A percentile compares a stretch with the other conserved stretches of the same genome.
Evolutionary conservation across 1,284 basidiomycete genomes (phyloP).

Genomic region (Grifola frondosa): DNA sequence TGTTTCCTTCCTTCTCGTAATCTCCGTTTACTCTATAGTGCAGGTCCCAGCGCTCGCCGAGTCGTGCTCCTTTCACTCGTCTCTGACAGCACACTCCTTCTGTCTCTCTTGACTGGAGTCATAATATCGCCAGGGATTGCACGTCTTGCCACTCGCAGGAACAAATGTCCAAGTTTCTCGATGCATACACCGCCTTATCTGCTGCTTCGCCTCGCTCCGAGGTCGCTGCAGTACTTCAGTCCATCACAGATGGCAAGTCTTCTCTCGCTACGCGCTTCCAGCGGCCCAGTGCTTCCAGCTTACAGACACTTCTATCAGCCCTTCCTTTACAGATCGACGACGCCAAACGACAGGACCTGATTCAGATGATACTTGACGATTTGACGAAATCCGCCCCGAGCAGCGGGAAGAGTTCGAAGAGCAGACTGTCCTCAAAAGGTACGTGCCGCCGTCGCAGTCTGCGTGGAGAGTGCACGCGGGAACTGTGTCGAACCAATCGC

Average conservation of each 20-base stretch:
- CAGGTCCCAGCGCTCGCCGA: too few relatives aligned
- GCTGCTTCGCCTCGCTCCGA: slow-evolving; percentile 44
- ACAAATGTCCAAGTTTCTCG: slow-evolving; percentile 31
- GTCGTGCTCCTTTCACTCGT: slow-evolving; percentile 3
- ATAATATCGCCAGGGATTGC: neutral
- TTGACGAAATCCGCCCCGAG: slow-evolving; percentile 40
- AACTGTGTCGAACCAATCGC: slow-evolving; percentile 2
- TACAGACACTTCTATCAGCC: slow-evolving; percentile 26
- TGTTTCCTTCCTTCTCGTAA: slow-evolving; percentile 1
- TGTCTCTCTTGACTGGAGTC: neutral
- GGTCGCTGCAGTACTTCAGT: slow-evolving; percentile 45
- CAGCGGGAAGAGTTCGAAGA: slow-evolving; percentile 36
- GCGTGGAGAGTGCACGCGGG: neutral
- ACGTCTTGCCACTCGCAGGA: slow-evolving; percentile 1
- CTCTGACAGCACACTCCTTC: slow-evolving; percentile 1
- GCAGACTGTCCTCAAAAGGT: slow-evolving; percentile 56
- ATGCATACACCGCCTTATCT: slow-evolving; percentile 48
- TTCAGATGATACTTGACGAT: slow-evolving; percentile 60
- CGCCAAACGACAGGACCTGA: slow-evolving; percentile 45
- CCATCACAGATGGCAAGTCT: slow-evolving; percentile 46
- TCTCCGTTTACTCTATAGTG: too few relatives aligned
- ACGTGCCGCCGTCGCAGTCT: slow-evolving; percentile 10
- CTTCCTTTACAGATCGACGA: slow-evolving; percentile 45
- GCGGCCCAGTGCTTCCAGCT: neutral
- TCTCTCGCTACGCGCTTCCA: neutral